phyloP scores from a whole-genome alignment of 169 alveolate genomes.

The Plasmodium fragile region DNA sequence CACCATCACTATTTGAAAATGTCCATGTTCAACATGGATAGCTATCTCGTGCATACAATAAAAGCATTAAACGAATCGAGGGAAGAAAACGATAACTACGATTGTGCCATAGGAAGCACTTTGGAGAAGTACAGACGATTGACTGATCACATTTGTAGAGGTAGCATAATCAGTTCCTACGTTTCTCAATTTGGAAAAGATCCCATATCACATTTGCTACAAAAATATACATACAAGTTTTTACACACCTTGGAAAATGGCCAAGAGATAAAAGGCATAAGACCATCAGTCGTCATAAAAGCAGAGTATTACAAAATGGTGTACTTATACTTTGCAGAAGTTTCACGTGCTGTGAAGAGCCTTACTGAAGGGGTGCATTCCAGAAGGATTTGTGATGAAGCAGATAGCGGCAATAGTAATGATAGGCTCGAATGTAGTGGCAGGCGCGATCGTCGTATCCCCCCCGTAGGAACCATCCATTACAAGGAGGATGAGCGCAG shows the following conservation, averaged over 20 bases:
- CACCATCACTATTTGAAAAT: slow-evolving; percentile 55
- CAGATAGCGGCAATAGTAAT: neutral
- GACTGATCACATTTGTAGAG: neutral
- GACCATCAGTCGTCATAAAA: slow-evolving; percentile 1
- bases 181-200: slow-evolving; percentile 8
- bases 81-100: slow-evolving; percentile 1
- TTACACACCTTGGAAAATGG: neutral
- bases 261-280: neutral
- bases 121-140: slow-evolving; percentile 7
- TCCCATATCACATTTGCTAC: slow-evolving; percentile 20
- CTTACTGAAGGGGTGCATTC: neutral
- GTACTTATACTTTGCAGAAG: neutral
- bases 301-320: slow-evolving; percentile 35
- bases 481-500: neutral
- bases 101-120: neutral
- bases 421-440: neutral
- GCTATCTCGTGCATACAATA: slow-evolving; percentile 22
- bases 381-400: neutral
- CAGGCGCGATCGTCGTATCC: neutral
- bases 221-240: slow-evolving; percentile 38
- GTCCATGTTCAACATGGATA: slow-evolving; percentile 34
- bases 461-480: neutral
- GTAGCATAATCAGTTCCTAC: neutral
- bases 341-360: slow-evolving; percentile 3
- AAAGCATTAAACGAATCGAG: neutral